A percentile compares a stretch with the other conserved stretches of the same genome.
These are phyloP conservation scores for Arthrobotrys megalospora DNA, from an alignment of 2,329 filamentous ascomycete genomes.

Conservation along the genomic window DNA sequence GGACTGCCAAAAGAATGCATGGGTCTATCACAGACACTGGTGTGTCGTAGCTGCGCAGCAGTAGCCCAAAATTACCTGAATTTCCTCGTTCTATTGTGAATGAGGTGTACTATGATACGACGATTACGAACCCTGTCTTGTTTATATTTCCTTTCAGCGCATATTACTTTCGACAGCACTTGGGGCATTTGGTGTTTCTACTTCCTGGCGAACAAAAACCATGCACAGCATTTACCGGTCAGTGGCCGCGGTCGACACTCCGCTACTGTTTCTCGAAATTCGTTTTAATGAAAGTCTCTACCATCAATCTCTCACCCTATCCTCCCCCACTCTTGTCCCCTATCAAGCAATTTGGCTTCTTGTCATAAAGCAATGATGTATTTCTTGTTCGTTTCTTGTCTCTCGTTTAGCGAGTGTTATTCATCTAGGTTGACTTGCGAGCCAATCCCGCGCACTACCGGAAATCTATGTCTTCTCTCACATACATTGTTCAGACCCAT, in stretches of 20 bases:
- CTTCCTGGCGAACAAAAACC: constrained; percentile 61
- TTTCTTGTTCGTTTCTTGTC: constrained; percentile 36
- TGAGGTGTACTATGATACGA: constrained; percentile 58
- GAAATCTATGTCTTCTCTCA: constrained; percentile 28
- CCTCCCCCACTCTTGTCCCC: constrained; percentile 63
- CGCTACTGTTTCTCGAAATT: constrained; percentile 20
- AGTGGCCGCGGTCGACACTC: constrained; percentile 51
- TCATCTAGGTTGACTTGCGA: constrained; percentile 41
- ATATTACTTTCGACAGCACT: constrained; percentile 58
- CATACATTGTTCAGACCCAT: constrained; percentile 63
- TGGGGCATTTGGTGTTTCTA: constrained; percentile 60
- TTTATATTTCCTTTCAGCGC: constrained; percentile 49
- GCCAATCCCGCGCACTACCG: constrained; percentile 35
- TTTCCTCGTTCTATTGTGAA: constrained; percentile 44
- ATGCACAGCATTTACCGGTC: constrained; percentile 66
- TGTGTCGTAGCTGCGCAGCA: constrained; percentile 78
- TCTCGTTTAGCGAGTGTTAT: constrained; percentile 60
- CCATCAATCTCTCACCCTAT: constrained; percentile 62
- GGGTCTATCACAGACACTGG: constrained; percentile 99
- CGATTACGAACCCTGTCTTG: constrained; percentile 52
- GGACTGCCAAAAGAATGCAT: constrained; percentile 98
- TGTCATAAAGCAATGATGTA: constrained; percentile 44
- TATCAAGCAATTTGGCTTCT: constrained; percentile 36
- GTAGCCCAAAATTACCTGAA: constrained; percentile 49
- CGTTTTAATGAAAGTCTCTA: constrained; percentile 29